Evolutionary conservation across 768 basidiomycete species (phyloP).

Genomic region (Leccinum obscurum): DNA sequence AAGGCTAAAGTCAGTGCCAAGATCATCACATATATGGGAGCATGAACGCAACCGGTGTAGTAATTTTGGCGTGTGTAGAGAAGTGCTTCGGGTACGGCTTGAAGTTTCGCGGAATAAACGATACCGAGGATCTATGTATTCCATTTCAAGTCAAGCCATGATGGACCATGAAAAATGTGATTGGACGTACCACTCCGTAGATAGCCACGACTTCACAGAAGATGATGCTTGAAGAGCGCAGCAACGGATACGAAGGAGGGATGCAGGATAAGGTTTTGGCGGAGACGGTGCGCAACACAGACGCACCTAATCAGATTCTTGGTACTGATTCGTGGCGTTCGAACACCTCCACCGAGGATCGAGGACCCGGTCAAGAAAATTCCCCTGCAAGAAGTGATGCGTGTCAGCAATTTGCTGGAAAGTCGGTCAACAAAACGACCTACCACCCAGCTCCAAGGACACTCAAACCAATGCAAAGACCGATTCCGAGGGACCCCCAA

Average conservation of each 20-base stretch:
- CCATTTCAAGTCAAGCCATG: neutral
- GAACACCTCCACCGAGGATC: conserved; percentile 93
- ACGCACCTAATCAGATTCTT: conserved; percentile 95
- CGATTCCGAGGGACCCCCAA: conserved; percentile 90
- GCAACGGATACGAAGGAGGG: neutral
- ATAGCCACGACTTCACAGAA: conserved; percentile 99
- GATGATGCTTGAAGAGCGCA: conserved; percentile 67
- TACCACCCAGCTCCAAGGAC: conserved; percentile 96
- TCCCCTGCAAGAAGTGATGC: conserved; percentile 60
- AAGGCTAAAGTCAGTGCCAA: neutral
- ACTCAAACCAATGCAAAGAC: conserved; percentile 89
- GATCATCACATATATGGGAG: neutral
- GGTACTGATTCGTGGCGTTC: conserved; percentile 90
- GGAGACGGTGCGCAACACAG: neutral
- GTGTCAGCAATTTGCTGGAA: neutral
- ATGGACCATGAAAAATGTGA: no score
- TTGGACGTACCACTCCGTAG: conserved; percentile 80
- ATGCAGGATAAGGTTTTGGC: neutral
- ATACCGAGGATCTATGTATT: conserved; percentile 83
- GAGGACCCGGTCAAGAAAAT: conserved; percentile 98
- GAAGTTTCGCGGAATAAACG: conserved; percentile 86
- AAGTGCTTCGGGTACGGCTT: conserved; percentile 54
- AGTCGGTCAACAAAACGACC: conserved; percentile 30
- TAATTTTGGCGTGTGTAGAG: conserved; percentile 89
- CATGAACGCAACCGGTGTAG: conserved; percentile 70